Base-by-base conservation (phyloP, 352 stramenopile species). In the Aphanomyces stellatus region DNA sequence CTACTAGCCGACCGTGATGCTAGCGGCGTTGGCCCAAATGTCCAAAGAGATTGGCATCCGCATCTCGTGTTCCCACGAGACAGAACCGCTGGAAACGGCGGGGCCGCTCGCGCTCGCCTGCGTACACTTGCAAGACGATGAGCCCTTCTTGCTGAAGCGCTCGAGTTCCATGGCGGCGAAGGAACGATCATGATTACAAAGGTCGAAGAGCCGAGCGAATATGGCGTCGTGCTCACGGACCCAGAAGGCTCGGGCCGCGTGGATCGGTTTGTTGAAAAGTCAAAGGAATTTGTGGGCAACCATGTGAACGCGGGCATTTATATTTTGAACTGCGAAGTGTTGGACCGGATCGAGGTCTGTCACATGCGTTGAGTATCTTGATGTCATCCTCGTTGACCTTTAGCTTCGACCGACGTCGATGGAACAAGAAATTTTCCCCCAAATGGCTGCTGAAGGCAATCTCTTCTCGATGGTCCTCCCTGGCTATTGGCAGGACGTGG, bases 251-350 rank as follows among this genome's bases (percentile, higher is more conserved):
- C 28, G 7, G 30, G 62, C 70, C 79, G 89, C 72, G 93, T 96
- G 68, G 73, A 96, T 53, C 80, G 78, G 40, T 96, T 96, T 66
- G 83, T 96, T 31, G 88, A 96, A 71, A 96, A 96, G 73, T 87
- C 88, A 7, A 77, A 78, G 37, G 84, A 93, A 59, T 96, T 90
- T 68, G 86, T 96, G 28, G 86, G 87, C 66, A 94, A 95, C 78
- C 86, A 94, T 73, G 93, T 96, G 70, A 96, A 95, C 65, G 88
- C 87, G 3, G 88, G 87, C 27, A 93, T 96, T 51, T 96, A 96
- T 72, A 88, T 95, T 25, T 95, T 96, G 69, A 92, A 89, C 63
- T 79, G 82, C 25, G 82, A 91, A 61, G 80, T 96, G 25, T 76
- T 96, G 25, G 85, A 94, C 60, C 80, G 87, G 19, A 96, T 96